Percentiles rank a stretch among this genome's conserved stretches.
These are phyloP conservation scores for Rhizopogon vinicolor DNA, from an alignment of 768 basidiomycete genomes.

Conservation along the genomic window DNA sequence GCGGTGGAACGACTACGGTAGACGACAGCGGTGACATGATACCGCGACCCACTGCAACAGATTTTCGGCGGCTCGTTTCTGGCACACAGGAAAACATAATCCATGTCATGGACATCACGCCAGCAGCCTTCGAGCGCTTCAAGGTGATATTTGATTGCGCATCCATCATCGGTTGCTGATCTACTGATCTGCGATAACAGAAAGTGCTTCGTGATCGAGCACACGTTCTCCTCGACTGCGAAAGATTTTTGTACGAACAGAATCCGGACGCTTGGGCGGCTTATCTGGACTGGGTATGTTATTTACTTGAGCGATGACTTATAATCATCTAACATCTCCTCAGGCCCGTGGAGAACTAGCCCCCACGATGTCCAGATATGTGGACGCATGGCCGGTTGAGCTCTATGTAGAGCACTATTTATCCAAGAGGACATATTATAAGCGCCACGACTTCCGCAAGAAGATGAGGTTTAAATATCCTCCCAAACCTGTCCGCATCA, in stretches of 20 bases:
- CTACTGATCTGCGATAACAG: neutral
- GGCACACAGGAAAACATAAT: neutral
- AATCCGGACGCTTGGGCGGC: neutral
- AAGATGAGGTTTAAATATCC: neutral
- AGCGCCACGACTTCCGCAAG: neutral
- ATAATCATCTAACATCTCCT: neutral
- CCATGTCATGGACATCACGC: neutral
- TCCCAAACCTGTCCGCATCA: neutral
- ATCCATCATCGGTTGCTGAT: neutral
- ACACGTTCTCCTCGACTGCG: neutral
- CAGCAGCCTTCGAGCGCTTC: neutral
- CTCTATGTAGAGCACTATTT: neutral
- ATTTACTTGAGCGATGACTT: no score
- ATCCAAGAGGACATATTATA: neutral
- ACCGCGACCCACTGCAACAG: neutral
- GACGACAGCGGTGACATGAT: neutral
- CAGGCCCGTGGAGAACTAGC: neutral
- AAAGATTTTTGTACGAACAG: neutral
- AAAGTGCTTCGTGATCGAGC: neutral
- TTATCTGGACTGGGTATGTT: neutral
- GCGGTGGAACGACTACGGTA: neutral
- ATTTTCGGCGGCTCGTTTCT: neutral
- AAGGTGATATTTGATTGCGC: neutral
- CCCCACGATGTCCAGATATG: neutral
- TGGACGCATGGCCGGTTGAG: neutral